Evolutionary conservation across 257 asterid genomes (phyloP).

Genomic region (Plantago elongata): DNA sequence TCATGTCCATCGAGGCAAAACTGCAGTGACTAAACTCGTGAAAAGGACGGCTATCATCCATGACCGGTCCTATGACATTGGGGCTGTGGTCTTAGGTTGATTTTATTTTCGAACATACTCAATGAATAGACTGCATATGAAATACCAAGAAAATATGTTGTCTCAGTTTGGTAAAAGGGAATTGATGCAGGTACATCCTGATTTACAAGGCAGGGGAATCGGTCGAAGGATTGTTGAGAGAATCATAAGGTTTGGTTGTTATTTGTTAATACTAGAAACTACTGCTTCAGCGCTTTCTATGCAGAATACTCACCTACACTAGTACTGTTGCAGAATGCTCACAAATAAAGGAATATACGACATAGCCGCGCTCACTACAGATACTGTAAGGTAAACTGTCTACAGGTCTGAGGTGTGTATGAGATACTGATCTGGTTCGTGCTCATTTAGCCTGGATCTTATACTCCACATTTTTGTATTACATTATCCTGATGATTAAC

Average conservation of each 20-base stretch:
- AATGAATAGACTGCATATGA: too few relatives aligned
- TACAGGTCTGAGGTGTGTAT: background rate
- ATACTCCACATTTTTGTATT: background rate
- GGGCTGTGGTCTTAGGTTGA: too few relatives aligned
- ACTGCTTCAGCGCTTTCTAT: background rate
- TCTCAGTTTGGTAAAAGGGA: too few relatives aligned
- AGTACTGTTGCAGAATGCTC: constrained; percentile 58
- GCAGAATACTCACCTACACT: background rate
- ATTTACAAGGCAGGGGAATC: constrained; percentile 59
- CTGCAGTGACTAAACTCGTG: too few relatives aligned
- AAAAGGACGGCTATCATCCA: too few relatives aligned
- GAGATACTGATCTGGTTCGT: background rate
- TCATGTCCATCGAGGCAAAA: too few relatives aligned
- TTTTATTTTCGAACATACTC: too few relatives aligned
- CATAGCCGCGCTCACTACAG: constrained; percentile 70
- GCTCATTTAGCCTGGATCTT: background rate
- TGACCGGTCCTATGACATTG: too few relatives aligned
- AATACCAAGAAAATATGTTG: too few relatives aligned
- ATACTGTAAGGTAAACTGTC: constrained; percentile 49
- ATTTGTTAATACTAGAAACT: constrained; percentile 7
- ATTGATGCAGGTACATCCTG: constrained; percentile 70
- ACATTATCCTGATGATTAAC: background rate
- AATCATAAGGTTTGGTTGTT: constrained; percentile 53
- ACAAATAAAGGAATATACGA: constrained; percentile 59
- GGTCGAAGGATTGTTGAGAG: constrained; percentile 65